Conservation (phyloP, 805 yeast genomes). For the Saccharomycopsis fodiens region DNA sequence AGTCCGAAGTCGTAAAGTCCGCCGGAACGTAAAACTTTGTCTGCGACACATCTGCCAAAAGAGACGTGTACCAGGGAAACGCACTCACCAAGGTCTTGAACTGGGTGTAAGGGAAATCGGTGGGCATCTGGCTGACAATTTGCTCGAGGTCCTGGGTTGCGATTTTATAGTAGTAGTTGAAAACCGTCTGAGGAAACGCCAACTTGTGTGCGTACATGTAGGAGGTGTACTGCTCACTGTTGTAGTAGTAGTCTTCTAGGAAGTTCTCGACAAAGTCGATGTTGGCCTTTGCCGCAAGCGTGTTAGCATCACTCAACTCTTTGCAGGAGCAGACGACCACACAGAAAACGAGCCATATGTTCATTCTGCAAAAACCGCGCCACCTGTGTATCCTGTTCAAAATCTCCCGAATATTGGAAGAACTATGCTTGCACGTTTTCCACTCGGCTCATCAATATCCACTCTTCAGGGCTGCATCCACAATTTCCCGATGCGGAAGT, state of each 20-base stretch:
- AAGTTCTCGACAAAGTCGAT: conserved; percentile 24
- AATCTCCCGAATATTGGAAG: too few species aligned
- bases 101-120: conserved; percentile 28
- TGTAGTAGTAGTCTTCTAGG: conserved; percentile 23
- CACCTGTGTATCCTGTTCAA: too few species aligned
- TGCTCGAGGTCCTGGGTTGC: conserved; percentile 18
- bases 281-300: conserved; percentile 26
- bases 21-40: conserved; percentile 26
- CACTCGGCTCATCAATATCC: too few species aligned
- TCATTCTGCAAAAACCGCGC: too few species aligned
- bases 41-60: conserved; percentile 23
- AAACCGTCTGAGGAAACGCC: conserved; percentile 25
- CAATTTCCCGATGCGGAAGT: too few species aligned
- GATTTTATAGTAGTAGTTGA: conserved; percentile 27
- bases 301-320: conserved; percentile 22
- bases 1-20: conserved; percentile 23
- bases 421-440: too few species aligned
- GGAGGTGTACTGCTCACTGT: conserved; percentile 24
- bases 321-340: neutral
- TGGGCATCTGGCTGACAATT: conserved; percentile 24
- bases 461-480: too few species aligned
- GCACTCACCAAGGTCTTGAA: conserved; percentile 27
- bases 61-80: conserved; percentile 30
- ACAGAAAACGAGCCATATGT: too few species aligned
- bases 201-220: conserved; percentile 25